A percentile compares a stretch with the other conserved stretches of the same genome.
Evolutionary conservation across 768 basidiomycete species (phyloP).

Genomic region (Xerocomellus intermedius): DNA sequence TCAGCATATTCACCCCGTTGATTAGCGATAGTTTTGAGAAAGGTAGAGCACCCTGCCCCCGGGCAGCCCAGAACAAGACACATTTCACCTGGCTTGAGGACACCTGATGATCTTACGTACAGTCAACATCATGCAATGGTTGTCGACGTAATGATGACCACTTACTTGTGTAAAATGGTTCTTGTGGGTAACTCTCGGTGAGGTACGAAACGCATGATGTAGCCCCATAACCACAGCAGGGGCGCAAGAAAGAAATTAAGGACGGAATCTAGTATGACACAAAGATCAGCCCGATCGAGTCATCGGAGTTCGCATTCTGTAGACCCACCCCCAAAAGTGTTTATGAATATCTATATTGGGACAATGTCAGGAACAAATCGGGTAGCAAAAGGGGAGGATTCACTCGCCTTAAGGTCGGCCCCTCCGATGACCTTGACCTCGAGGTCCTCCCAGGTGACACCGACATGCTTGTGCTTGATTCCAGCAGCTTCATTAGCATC

Average conservation of each 20-base stretch:
- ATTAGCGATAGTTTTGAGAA: conserved; percentile 83
- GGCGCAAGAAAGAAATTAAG: conserved; percentile 54
- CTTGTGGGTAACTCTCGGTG: conserved; percentile 40
- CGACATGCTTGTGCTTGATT: conserved; percentile 72
- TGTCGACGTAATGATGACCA: not conserved
- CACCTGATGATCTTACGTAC: conserved; percentile 55
- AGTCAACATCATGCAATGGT: not conserved
- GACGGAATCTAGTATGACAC: conserved; percentile 45
- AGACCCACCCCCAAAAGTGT: conserved; percentile 57
- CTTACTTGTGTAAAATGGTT: conserved; percentile 61
- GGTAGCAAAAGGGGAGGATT: not conserved
- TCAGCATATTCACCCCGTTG: conserved; percentile 60
- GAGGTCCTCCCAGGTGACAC: conserved; percentile 71
- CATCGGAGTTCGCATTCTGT: not conserved
- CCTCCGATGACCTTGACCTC: conserved; percentile 61
- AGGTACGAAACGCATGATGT: conserved; percentile 40
- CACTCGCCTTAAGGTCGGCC: conserved; percentile 51
- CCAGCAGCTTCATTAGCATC: conserved; percentile 64
- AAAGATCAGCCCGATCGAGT: not conserved
- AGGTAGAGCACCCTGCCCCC: conserved; percentile 82
- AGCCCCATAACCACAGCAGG: conserved; percentile 45
- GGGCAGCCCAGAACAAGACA: conserved; percentile 82
- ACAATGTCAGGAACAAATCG: not conserved
- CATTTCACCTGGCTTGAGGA: conserved; percentile 82
- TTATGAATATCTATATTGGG: conserved; percentile 44